phyloP scores from a whole-genome alignment of 495 filamentous ascomycete genomes.

The Penicillium canariense region DNA sequence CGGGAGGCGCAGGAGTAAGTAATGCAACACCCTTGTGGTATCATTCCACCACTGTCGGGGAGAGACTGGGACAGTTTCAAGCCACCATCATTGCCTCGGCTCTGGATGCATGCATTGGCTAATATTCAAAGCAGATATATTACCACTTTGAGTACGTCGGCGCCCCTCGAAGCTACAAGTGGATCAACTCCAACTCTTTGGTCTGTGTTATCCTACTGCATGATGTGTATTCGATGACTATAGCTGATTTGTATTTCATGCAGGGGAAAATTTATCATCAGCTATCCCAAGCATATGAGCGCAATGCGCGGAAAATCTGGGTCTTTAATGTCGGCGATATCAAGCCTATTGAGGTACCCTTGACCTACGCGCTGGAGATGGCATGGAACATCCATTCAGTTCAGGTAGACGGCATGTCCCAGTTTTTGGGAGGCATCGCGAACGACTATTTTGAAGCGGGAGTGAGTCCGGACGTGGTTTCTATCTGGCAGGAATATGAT shows the following conservation, averaged over 20 bases:
- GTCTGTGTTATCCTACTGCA: background rate
- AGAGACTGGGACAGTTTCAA: too few relatives aligned
- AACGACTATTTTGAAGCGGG: constrained; percentile 57
- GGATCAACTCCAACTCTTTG: constrained; percentile 31
- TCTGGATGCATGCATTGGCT: background rate
- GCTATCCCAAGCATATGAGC: constrained; percentile 46
- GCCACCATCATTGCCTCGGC: background rate
- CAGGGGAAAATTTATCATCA: constrained; percentile 30
- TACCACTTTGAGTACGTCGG: constrained; percentile 68
- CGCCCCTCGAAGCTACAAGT: constrained; percentile 29
- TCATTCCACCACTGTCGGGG: too few relatives aligned
- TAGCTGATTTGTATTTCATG: background rate
- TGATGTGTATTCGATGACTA: background rate
- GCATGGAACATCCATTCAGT: constrained; percentile 21
- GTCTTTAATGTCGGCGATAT: constrained; percentile 76
- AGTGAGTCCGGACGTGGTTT: constrained; percentile 48
- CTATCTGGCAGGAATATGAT: constrained; percentile 59
- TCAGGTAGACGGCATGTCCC: constrained; percentile 42
- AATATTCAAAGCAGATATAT: constrained; percentile 45
- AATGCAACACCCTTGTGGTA: too few relatives aligned
- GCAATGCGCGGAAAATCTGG: constrained; percentile 67
- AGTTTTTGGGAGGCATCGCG: constrained; percentile 58
- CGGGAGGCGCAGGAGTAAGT: constrained; percentile 60
- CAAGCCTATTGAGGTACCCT: constrained; percentile 20
- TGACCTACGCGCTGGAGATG: constrained; percentile 23